Percentiles rank a stretch among this genome's conserved stretches.
These are phyloP conservation scores for Mortierella sp. DNA, from an alignment of 371 early-diverging fungal species.

Conservation along the genomic window DNA sequence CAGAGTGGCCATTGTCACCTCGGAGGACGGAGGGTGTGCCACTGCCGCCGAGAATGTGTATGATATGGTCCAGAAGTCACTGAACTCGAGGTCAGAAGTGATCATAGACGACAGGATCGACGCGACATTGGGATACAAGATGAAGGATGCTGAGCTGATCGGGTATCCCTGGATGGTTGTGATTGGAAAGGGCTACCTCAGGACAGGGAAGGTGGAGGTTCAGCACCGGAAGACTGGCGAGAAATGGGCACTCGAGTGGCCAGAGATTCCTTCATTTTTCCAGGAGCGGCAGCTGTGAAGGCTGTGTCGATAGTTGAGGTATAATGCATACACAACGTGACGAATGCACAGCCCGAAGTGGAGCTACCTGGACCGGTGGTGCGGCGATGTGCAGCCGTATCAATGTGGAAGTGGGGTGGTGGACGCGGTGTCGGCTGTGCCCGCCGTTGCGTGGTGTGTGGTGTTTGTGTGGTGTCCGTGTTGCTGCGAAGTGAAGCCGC, in stretches of 20 bases:
- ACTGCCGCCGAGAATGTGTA: constrained; percentile 58
- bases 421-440: no score
- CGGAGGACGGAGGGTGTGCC: constrained; percentile 61
- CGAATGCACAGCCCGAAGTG: not conserved
- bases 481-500: no score
- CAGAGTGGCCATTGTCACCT: constrained; percentile 61
- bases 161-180: constrained; percentile 79
- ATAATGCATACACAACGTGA: no score
- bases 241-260: constrained; percentile 46
- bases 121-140: constrained; percentile 72
- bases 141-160: constrained; percentile 78
- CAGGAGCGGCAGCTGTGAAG: constrained; percentile 16
- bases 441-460: no score
- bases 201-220: constrained; percentile 67
- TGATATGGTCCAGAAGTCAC: constrained; percentile 50
- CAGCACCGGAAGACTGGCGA: constrained; percentile 63
- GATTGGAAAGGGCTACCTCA: constrained; percentile 68
- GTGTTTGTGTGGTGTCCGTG: no score
- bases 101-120: constrained; percentile 72
- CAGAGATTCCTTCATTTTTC: constrained; percentile 25
- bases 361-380: no score
- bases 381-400: no score
- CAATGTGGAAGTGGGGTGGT: no score
- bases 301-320: no score
- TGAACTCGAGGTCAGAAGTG: constrained; percentile 53